Evolutionary conservation across 1,284 basidiomycete species (phyloP).

Genomic region (Trichosporon faecale): DNA sequence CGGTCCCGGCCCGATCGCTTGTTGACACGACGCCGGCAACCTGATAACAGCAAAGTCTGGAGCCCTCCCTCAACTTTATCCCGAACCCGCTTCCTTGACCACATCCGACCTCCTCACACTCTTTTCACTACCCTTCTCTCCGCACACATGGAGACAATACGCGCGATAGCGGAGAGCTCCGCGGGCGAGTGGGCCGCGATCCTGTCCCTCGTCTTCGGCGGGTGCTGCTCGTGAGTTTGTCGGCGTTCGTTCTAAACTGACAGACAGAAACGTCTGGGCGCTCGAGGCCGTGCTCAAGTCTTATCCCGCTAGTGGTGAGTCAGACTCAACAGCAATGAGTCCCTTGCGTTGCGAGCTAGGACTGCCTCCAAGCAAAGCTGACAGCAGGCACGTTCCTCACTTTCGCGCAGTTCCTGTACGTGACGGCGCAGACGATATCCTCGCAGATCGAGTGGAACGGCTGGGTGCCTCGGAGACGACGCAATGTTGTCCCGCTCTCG

Average conservation of each 20-base stretch:
- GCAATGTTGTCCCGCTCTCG: conserved; percentile 66
- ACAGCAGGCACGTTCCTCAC: conserved; percentile 73
- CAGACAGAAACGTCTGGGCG: conserved; percentile 54
- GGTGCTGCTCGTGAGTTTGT: conserved; percentile 65
- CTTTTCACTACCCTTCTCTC: background rate
- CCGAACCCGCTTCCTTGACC: background rate
- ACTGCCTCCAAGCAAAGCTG: conserved; percentile 16
- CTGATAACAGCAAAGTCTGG: background rate
- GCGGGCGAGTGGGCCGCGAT: conserved; percentile 61
- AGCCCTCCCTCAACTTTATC: background rate
- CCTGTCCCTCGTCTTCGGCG: conserved; percentile 68
- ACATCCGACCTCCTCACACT: background rate
- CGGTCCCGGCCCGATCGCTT: background rate
- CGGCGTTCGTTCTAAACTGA: conserved; percentile 34
- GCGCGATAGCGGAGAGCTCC: conserved; percentile 25
- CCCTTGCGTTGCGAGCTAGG: no score
- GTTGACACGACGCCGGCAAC: background rate
- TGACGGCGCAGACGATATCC: conserved; percentile 58
- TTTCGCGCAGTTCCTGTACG: conserved; percentile 73
- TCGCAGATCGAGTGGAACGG: conserved; percentile 38
- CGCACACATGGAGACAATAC: background rate
- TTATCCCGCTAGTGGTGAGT: conserved; percentile 66
- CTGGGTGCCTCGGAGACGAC: conserved; percentile 32
- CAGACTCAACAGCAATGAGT: background rate
- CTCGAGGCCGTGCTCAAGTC: conserved; percentile 60